Percentiles rank a stretch among this genome's conserved stretches.
phyloP scores from a whole-genome alignment of 2,329 filamentous ascomycete species.

The Botrytis hyacinthi region DNA sequence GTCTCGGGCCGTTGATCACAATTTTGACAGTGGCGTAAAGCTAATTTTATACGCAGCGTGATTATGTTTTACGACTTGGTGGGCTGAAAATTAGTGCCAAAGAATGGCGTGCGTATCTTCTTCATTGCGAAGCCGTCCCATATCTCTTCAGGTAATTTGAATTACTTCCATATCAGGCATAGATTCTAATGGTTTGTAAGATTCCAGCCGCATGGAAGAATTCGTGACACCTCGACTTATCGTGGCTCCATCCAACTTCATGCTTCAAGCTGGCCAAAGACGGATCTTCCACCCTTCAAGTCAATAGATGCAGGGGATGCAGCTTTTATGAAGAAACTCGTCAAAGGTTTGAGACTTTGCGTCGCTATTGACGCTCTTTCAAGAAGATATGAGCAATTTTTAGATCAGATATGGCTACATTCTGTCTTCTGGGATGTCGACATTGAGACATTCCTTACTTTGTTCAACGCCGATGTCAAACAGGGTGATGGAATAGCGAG shows the following conservation, averaged over 20 bases:
- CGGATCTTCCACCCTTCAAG: neutral
- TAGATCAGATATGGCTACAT: neutral
- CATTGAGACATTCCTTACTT: neutral
- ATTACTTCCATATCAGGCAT: neutral
- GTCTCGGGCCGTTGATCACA: neutral
- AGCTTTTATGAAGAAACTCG: neutral
- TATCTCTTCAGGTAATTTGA: slow-evolving; percentile 9
- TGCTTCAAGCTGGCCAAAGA: slow-evolving; percentile 2
- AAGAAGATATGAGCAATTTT: neutral
- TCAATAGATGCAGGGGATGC: neutral
- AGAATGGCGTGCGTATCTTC: slow-evolving; percentile 23
- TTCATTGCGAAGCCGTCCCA: neutral
- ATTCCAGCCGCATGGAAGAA: neutral
- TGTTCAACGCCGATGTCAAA: neutral
- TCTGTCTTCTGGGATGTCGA: slow-evolving; percentile 2
- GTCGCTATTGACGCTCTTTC: neutral
- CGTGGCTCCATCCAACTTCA: slow-evolving; percentile 13
- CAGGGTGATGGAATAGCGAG: too few relatives aligned
- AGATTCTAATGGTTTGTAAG: neutral
- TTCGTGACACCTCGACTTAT: neutral
- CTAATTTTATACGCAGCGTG: slow-evolving; percentile 1
- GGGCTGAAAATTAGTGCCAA: slow-evolving; percentile 15
- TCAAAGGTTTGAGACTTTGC: neutral
- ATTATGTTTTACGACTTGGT: slow-evolving; percentile 14
- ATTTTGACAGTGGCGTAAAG: neutral